Conservation (phyloP, 805 yeast genomes). For the Barnettozyma sp. region DNA sequence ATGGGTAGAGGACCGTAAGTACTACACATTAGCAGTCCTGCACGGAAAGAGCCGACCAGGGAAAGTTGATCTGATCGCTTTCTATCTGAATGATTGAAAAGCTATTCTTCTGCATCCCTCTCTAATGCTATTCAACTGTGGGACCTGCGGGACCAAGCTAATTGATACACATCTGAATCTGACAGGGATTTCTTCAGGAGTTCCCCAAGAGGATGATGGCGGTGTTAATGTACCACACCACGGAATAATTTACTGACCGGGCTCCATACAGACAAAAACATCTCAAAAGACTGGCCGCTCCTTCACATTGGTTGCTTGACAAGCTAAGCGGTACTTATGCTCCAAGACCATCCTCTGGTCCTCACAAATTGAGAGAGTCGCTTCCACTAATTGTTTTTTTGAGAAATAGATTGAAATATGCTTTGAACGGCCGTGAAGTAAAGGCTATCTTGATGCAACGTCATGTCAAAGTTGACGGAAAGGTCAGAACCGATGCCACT, state of each 20-base stretch:
- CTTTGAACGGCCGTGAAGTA: slow-evolving; percentile 98
- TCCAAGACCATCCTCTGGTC: slow-evolving; percentile 99
- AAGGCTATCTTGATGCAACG: slow-evolving; percentile 98
- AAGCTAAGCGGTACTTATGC: slow-evolving; percentile 99
- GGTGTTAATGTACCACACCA: no score
- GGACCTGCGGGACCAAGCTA: no score
- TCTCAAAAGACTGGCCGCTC: slow-evolving; percentile 99
- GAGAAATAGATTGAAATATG: slow-evolving; percentile 98
- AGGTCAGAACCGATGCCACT: slow-evolving; percentile 98
- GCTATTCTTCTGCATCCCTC: no score
- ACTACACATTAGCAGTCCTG: background rate
- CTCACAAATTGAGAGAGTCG: slow-evolving; percentile 98
- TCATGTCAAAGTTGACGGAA: slow-evolving; percentile 97
- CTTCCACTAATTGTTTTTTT: slow-evolving; percentile 94
- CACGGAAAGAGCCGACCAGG: no score
- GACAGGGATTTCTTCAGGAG: no score
- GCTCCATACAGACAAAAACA: slow-evolving; percentile 92
- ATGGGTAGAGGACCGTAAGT: slow-evolving; percentile 31
- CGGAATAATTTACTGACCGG: no score
- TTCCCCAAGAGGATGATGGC: no score
- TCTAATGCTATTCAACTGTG: no score
- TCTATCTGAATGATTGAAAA: no score
- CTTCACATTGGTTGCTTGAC: slow-evolving; percentile 99
- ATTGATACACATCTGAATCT: no score
- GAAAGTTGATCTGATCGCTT: no score